Percentiles rank a stretch among this genome's conserved stretches.
These are phyloP conservation scores for Pezicula radicicola DNA, from an alignment of 2,329 filamentous ascomycete species.

Conservation along the genomic window DNA sequence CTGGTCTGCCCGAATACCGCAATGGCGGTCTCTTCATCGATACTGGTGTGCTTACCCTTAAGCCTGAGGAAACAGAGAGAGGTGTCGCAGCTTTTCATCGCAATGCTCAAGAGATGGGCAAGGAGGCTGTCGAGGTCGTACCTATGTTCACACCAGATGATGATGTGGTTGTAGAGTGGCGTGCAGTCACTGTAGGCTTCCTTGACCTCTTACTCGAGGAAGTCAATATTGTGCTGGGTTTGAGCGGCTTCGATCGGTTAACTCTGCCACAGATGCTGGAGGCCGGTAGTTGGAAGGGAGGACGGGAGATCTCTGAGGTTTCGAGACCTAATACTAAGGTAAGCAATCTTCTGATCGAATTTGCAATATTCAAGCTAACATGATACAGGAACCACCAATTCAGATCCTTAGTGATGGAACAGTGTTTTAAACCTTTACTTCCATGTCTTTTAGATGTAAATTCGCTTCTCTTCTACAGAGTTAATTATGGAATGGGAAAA, in stretches of 20 bases:
- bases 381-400: conserved; percentile 69
- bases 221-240: conserved; percentile 64
- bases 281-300: conserved; percentile 97
- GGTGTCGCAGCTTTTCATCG: conserved; percentile 68
- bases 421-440: conserved; percentile 63
- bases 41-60: conserved; percentile 76
- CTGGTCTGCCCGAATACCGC: conserved; percentile 86
- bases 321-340: conserved; percentile 91
- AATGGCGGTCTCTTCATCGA: conserved; percentile 89
- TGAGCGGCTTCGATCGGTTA: conserved; percentile 68
- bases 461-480: too few relatives aligned
- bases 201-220: conserved; percentile 68
- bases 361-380: background rate
- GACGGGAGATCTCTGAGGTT: conserved; percentile 92
- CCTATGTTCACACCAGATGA: conserved; percentile 71
- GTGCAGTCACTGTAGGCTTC: conserved; percentile 72
- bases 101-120: conserved; percentile 69
- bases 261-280: conserved; percentile 87
- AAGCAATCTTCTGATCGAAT: background rate
- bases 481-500: too few relatives aligned
- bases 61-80: conserved; percentile 64
- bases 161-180: conserved; percentile 79
- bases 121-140: conserved; percentile 70
- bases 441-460: too few relatives aligned
- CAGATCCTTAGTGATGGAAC: conserved; percentile 96